Evolutionary conservation across 2,329 filamentous ascomycete species (phyloP), one percentile per base, ranked within the genome.

Genomic region (Corinectria fuckeliana): DNA sequence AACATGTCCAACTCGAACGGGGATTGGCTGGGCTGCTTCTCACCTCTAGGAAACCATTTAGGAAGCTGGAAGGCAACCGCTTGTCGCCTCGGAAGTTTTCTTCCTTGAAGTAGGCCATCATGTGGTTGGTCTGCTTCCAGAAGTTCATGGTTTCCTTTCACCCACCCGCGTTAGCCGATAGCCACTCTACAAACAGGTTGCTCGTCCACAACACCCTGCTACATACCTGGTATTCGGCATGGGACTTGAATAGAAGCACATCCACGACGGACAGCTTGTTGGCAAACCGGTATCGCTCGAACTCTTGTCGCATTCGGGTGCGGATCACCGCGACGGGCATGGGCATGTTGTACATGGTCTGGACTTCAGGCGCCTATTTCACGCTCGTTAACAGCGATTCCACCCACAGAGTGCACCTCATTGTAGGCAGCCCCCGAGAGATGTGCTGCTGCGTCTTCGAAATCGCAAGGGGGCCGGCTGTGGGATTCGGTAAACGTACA

Each of bases 91-190:
- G 80, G 75, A 86, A 86, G 77, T 84, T 86, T 78, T 98, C 93
- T 71, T 88, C 85, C 75, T 93, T 88, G 85, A 98, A 99, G 80
- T 97, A 99, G 72, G 95, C 93, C 86, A 99, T 92, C 69, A 99
- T 86, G 77, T 99, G 95, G 65, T 91, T 91, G 63, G 93, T 85
- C 80, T 99, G 95, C 81, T 97, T 97, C 95, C 95, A 99, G 85
- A 91, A 99, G 82, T 99, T 99, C 84, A 99, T 88, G 53, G 91
- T 99, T 85, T 99, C 95, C 93, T 97, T 70, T 53, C 49, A 34
- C 45, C 59, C 48, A 41, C 42, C 58, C 56, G 38, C 21, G 56
- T 70, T 51, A 69, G 62, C 45, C 20, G 21, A 39, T 58, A 49
- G 36, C 34, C 49, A 25, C 18, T 45, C 20, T 42, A 50, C 30